A percentile compares a stretch with the other conserved stretches of the same genome.
Evolutionary conservation across 108 stramenopile species (phyloP).

Genomic region (Cylindrotheca fusiformis): DNA sequence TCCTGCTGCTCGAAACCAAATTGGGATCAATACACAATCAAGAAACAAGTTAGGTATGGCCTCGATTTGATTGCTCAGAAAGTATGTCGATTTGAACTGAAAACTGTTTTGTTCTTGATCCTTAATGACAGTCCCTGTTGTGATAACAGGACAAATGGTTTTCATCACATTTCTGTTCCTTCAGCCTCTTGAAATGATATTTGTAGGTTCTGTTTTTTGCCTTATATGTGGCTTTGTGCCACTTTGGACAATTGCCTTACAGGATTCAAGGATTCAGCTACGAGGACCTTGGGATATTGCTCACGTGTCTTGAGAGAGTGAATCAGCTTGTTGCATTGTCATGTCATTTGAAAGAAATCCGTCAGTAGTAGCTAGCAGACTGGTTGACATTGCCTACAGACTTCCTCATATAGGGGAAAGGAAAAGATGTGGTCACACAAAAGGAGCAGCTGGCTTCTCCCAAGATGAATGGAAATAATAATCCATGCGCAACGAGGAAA

Average conservation of each 20-base stretch:
- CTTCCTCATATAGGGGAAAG: too few species aligned
- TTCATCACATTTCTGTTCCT: slow-evolving; percentile 20
- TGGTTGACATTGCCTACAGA: too few species aligned
- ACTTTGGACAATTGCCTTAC: slow-evolving; percentile 39
- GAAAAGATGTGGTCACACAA: too few species aligned
- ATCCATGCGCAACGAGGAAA: too few species aligned
- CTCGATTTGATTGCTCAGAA: not conserved
- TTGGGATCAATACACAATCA: slow-evolving; percentile 15
- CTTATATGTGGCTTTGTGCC: slow-evolving; percentile 45
- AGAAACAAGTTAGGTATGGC: slow-evolving; percentile 24
- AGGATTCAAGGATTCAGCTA: slow-evolving; percentile 41
- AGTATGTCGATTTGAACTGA: not conserved
- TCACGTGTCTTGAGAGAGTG: slow-evolving; percentile 10
- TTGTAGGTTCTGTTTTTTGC: slow-evolving; percentile 26
- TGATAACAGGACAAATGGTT: slow-evolving; percentile 13
- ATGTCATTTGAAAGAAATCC: too few species aligned
- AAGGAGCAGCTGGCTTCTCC: too few species aligned
- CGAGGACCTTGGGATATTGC: slow-evolving; percentile 70
- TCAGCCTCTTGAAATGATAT: slow-evolving; percentile 25
- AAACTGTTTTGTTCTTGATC: not conserved
- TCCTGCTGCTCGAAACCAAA: slow-evolving; percentile 54
- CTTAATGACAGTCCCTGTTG: slow-evolving; percentile 6
- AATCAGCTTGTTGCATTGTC: too few species aligned
- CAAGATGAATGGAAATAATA: too few species aligned
- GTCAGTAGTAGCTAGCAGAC: too few species aligned